phyloP scores from a whole-genome alignment of 1,284 basidiomycete genomes.

The Sanghuangporus weigelae region DNA sequence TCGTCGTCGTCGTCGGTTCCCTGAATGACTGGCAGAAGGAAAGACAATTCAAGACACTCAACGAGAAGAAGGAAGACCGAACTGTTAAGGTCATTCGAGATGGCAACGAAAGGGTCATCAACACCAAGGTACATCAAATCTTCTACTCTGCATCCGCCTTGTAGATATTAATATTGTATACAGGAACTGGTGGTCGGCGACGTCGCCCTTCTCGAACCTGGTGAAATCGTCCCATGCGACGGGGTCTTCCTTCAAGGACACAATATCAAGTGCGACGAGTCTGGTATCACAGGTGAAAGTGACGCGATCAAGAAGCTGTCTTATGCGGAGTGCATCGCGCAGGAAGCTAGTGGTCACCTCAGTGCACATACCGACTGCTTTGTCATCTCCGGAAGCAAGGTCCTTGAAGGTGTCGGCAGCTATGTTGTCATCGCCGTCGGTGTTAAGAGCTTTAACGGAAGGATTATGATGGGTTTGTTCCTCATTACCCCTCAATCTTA shows the following conservation, averaged over 20 bases:
- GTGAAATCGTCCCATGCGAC: conserved; percentile 94
- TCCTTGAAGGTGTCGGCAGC: conserved; percentile 90
- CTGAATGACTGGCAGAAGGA: conserved; percentile 98
- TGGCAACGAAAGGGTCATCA: conserved; percentile 75
- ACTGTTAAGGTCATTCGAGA: conserved; percentile 88
- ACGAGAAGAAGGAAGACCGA: conserved; percentile 95
- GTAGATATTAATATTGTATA: not conserved
- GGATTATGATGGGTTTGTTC: conserved; percentile 90
- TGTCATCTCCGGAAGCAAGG: conserved; percentile 89
- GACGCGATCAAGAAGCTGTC: conserved; percentile 90
- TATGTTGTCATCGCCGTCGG: conserved; percentile 95
- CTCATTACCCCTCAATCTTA: conserved; percentile 25
- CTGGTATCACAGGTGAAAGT: conserved; percentile 92
- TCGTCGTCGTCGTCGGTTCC: conserved; percentile 85
- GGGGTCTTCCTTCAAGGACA: conserved; percentile 91
- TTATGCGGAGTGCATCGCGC: conserved; percentile 70
- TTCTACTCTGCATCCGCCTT: not conserved
- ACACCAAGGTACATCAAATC: conserved; percentile 57
- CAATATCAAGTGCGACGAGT: conserved; percentile 95
- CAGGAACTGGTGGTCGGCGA: conserved; percentile 93
- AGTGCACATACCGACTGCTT: conserved; percentile 85
- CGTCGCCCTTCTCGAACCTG: conserved; percentile 87
- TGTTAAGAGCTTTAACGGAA: conserved; percentile 88
- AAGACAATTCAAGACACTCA: conserved; percentile 87
- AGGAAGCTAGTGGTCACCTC: conserved; percentile 30